Conservation (phyloP, 106 monocot species). For the Hemerocallis citrina region DNA sequence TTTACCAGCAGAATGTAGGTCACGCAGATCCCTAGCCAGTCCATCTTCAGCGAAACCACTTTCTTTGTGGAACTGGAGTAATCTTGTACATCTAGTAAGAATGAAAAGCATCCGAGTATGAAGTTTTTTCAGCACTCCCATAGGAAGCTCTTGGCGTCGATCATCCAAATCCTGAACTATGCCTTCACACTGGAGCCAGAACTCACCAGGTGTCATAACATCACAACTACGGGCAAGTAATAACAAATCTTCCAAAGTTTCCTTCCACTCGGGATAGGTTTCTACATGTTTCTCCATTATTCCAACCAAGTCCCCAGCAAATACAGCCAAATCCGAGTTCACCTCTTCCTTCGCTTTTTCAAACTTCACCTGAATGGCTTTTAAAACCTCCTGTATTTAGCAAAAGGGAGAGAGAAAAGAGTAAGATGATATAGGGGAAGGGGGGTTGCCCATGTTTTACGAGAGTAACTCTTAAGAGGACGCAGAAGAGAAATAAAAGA, state of each 20-base stretch:
- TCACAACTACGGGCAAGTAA: constrained; percentile 74
- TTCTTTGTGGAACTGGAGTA: constrained; percentile 94
- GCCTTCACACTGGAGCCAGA: constrained; percentile 96
- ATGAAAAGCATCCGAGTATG: constrained; percentile 94
- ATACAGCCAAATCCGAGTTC: constrained; percentile 79
- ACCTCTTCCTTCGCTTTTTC: constrained; percentile 98
- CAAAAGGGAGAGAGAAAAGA: constrained; percentile 6
- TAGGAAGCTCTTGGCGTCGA: constrained; percentile 70
- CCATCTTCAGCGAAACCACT: constrained; percentile 80
- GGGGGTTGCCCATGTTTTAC: neutral
- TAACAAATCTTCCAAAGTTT: constrained; percentile 79
- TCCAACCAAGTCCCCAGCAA: constrained; percentile 83
- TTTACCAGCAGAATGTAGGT: constrained; percentile 51
- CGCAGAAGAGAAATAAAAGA: neutral
- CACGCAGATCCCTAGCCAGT: constrained; percentile 34
- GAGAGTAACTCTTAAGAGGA: neutral
- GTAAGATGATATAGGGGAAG: neutral
- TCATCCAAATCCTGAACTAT: constrained; percentile 98
- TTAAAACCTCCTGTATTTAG: constrained; percentile 63
- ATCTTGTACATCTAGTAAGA: constrained; percentile 83
- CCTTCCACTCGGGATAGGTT: constrained; percentile 83
- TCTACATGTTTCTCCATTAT: constrained; percentile 88
- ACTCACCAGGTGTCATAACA: constrained; percentile 78
- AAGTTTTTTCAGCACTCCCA: constrained; percentile 89
- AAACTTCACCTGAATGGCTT: constrained; percentile 78